phyloP scores from a whole-genome alignment of 73 alveolate genomes.

The Paramecium tetraurelia region DNA sequence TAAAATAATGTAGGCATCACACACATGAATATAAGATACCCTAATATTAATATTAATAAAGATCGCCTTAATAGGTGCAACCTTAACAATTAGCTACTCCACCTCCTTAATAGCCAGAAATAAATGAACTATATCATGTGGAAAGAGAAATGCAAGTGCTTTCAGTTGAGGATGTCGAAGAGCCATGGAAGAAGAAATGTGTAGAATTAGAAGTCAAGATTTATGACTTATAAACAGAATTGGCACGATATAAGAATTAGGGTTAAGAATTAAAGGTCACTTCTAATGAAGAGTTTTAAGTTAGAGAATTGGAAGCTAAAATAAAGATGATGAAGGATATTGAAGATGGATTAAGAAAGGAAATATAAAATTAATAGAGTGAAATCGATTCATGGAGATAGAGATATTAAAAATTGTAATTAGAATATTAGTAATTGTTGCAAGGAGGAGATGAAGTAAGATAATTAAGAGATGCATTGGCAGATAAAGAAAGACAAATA shows the following conservation, averaged over 20 bases:
- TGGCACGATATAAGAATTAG: background rate
- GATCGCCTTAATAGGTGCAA: background rate
- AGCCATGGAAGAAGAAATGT: slow-evolving; percentile 27
- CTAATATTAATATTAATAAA: background rate
- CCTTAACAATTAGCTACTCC: background rate
- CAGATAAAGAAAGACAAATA: background rate
- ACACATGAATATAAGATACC: slow-evolving; percentile 25
- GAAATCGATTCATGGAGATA: slow-evolving; percentile 26
- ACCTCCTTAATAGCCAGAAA: background rate
- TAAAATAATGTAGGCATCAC: background rate
- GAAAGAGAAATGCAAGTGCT: slow-evolving; percentile 31
- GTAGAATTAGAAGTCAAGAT: background rate
- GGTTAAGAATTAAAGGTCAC: background rate
- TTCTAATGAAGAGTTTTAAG: background rate
- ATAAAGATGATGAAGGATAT: background rate
- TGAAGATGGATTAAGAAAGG: background rate
- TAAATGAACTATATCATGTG: slow-evolving; percentile 27
- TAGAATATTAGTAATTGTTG: background rate
- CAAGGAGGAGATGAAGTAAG: slow-evolving; percentile 15
- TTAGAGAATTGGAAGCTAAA: background rate
- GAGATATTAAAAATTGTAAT: background rate
- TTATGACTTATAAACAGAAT: slow-evolving; percentile 19
- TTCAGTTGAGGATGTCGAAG: slow-evolving; percentile 34
- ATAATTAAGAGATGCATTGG: background rate
- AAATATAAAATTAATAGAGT: background rate